phyloP scores from a whole-genome alignment of 2,329 filamentous ascomycete species.

The Claviceps pazoutovae region DNA sequence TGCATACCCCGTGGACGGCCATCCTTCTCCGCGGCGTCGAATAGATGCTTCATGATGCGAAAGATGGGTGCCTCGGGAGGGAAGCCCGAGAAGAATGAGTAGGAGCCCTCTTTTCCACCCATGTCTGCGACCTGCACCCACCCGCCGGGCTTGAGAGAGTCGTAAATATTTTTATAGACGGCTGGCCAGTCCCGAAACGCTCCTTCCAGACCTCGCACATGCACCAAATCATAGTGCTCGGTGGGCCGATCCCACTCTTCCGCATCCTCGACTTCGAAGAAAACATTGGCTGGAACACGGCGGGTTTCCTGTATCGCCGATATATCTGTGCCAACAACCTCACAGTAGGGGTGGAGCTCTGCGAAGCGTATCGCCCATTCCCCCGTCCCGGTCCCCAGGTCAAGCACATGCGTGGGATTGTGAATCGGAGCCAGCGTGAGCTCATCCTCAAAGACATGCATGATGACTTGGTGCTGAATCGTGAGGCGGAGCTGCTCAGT shows the following conservation, averaged over 20 bases:
- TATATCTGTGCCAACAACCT: conserved; percentile 45
- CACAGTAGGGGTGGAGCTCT: conserved; percentile 36
- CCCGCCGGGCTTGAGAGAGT: conserved; percentile 40
- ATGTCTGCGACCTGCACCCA: conserved; percentile 44
- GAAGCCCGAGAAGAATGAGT: conserved; percentile 23
- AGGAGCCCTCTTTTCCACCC: conserved; percentile 27
- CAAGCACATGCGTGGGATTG: conserved; percentile 31
- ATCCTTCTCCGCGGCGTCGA: conserved; percentile 27
- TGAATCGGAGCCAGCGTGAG: conserved; percentile 29
- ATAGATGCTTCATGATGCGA: conserved; percentile 25
- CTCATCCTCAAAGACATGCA: conserved; percentile 33
- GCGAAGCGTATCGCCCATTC: conserved; percentile 38
- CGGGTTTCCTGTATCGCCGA: conserved; percentile 42
- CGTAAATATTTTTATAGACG: conserved; percentile 38
- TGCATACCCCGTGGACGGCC: conserved; percentile 30
- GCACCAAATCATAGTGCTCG: conserved; percentile 41
- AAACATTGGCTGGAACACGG: conserved; percentile 42
- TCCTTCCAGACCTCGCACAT: conserved; percentile 41
- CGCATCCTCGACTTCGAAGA: conserved; percentile 46
- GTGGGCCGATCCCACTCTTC: conserved; percentile 43
- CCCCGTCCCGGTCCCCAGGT: conserved; percentile 46
- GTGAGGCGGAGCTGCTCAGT: conserved; percentile 48
- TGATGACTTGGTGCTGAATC: conserved; percentile 48
- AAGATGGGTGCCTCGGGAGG: conserved; percentile 31
- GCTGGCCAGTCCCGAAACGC: conserved; percentile 42